Evolutionary conservation across 345 rosid species (phyloP).

Genomic region (Linum lewisii): DNA sequence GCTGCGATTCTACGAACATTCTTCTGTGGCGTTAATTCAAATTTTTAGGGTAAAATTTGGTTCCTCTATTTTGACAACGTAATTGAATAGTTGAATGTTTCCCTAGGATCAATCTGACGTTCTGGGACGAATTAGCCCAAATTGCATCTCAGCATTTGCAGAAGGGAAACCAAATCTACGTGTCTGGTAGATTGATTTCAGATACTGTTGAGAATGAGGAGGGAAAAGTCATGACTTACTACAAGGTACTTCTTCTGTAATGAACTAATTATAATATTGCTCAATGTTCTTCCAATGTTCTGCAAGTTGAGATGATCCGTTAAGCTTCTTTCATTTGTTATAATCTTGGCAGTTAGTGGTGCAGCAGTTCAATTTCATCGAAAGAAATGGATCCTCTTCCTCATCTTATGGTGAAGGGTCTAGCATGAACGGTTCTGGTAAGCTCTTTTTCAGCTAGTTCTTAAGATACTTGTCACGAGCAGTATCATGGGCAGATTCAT

Average conservation of each 20-base stretch:
- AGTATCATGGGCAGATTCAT: no score
- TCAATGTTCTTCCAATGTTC: no score
- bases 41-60: no score
- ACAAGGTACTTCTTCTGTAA: conserved; percentile 29
- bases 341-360: conserved; percentile 43
- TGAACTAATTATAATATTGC: no score
- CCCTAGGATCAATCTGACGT: conserved; percentile 49
- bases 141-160: conserved; percentile 42
- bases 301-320: background rate
- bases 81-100: conserved; percentile 1
- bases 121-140: conserved; percentile 57
- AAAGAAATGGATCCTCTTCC: conserved; percentile 16
- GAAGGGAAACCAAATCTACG: conserved; percentile 52
- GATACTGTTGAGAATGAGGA: conserved; percentile 45
- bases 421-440: conserved; percentile 23
- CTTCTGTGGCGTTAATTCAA: no score
- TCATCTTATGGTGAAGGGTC: conserved; percentile 19
- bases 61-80: no score
- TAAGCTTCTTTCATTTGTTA: background rate
- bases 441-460: conserved; percentile 4
- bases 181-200: conserved; percentile 48
- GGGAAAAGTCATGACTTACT: conserved; percentile 44
- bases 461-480: background rate
- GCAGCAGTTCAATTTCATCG: conserved; percentile 48
- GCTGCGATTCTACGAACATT: background rate